Conservation (phyloP, 2,329 filamentous ascomycete genomes). For the Plectosphaerella plurivora region DNA sequence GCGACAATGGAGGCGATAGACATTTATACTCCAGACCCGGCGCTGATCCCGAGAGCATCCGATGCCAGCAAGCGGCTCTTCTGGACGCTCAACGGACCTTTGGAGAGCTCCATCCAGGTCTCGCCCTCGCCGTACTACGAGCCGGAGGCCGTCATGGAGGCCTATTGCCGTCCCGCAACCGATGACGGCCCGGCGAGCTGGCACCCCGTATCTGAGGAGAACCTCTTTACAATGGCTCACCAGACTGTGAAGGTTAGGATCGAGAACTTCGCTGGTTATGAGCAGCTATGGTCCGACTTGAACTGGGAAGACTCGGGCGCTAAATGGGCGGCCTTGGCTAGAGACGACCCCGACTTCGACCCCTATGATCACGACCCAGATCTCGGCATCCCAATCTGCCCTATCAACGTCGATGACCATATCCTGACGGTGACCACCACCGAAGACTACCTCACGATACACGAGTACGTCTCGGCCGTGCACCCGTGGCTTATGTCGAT, state of each 20-base stretch:
- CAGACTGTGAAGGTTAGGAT: slow-evolving; percentile 1
- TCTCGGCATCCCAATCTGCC: too few species aligned
- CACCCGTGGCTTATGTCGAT: slow-evolving; percentile 14
- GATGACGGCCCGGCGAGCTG: not conserved
- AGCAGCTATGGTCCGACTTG: not conserved
- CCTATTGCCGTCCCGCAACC: slow-evolving; percentile 5
- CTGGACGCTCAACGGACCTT: slow-evolving; percentile 5
- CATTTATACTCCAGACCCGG: too few species aligned
- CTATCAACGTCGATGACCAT: too few species aligned
- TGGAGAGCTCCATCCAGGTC: slow-evolving; percentile 9
- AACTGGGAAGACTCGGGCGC: too few species aligned
- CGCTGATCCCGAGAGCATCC: too few species aligned
- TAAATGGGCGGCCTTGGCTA: too few species aligned
- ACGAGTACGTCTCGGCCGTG: slow-evolving; percentile 16
- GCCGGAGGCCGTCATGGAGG: slow-evolving; percentile 5
- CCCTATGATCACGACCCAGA: too few species aligned
- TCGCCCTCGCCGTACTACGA: slow-evolving; percentile 3
- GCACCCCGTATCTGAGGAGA: slow-evolving; percentile 11
- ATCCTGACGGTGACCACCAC: slow-evolving; percentile 1
- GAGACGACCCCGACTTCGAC: too few species aligned
- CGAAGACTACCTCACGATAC: slow-evolving; percentile 13
- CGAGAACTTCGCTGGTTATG: not conserved
- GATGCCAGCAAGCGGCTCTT: not conserved
- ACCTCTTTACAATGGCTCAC: slow-evolving; percentile 7
- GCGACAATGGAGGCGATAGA: too few species aligned